These are phyloP conservation scores for Trichosphaerium sp. DNA, from an alignment of 78 protist species.

Conservation along the genomic window DNA sequence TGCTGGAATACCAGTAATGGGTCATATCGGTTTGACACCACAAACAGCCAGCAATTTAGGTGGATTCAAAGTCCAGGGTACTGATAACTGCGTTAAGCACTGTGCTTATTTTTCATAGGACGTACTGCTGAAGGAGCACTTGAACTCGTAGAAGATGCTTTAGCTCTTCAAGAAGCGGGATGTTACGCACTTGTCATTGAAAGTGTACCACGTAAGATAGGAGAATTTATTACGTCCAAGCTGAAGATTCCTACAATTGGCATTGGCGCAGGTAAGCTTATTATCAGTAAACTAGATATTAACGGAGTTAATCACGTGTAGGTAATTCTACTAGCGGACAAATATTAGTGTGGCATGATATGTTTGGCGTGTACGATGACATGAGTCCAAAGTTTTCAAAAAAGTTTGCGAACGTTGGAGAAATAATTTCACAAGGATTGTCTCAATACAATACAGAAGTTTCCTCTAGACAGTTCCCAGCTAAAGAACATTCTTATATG, in stretches of 20 bases:
- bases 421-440: conserved; percentile 1
- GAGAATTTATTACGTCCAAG: conserved; percentile 39
- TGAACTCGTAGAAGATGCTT: conserved; percentile 73
- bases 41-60: conserved; percentile 66
- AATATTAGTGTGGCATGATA: conserved; percentile 78
- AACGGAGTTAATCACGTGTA: too few relatives aligned
- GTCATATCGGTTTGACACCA: conserved; percentile 89
- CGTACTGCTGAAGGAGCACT: too few relatives aligned
- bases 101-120: conserved; percentile 1
- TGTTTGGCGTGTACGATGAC: conserved; percentile 66
- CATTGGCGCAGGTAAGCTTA: conserved; percentile 85
- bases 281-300: too few relatives aligned
- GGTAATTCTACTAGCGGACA: conserved; percentile 70
- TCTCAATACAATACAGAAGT: conserved; percentile 24
- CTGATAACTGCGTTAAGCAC: not conserved
- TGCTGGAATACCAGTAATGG: conserved; percentile 83
- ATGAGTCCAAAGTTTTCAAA: conserved; percentile 62
- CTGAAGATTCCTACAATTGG: conserved; percentile 82
- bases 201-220: conserved; percentile 70
- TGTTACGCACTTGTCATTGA: conserved; percentile 77
- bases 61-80: conserved; percentile 79
- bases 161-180: conserved; percentile 80
- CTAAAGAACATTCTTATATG: conserved; percentile 9
- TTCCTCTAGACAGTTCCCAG: conserved; percentile 36
- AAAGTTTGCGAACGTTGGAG: conserved; percentile 48